These are phyloP conservation scores for Tylopilus sp. DNA, from an alignment of 1,284 basidiomycete species.

Conservation along the genomic window DNA sequence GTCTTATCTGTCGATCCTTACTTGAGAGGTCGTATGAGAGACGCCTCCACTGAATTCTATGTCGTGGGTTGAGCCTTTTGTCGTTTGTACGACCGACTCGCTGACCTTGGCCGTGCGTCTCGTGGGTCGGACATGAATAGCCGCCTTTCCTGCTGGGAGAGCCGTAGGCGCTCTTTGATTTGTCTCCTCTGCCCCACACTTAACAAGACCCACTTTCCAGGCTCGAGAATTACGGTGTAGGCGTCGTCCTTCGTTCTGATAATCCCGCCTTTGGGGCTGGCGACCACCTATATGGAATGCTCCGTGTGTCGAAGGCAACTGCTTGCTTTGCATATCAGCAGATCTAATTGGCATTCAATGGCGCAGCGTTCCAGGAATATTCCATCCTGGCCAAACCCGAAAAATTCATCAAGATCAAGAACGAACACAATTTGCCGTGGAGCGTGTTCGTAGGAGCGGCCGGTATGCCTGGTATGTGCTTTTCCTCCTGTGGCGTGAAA, in stretches of 20 bases:
- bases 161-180: not conserved
- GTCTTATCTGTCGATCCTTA: conserved; percentile 36
- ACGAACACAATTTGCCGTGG: conserved; percentile 1
- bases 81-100: not conserved
- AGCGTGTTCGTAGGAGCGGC: conserved; percentile 4
- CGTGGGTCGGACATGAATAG: not conserved
- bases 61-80: not conserved
- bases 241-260: conserved; percentile 27
- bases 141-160: conserved; percentile 1
- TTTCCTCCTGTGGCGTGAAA: not conserved
- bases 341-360: not conserved
- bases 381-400: not conserved
- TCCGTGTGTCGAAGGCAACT: conserved; percentile 1
- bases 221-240: conserved; percentile 21
- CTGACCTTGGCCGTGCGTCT: not conserved
- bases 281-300: conserved; percentile 3
- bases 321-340: not conserved
- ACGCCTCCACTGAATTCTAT: not conserved
- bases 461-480: conserved; percentile 2
- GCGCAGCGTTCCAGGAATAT: conserved; percentile 2
- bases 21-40: conserved; percentile 6
- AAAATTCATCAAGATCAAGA: not conserved
- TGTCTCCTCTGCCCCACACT: not conserved
- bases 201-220: not conserved
- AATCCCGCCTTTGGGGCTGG: conserved; percentile 22